Evolutionary conservation across 768 basidiomycete species (phyloP), one percentile per base, ranked within the genome.

Genomic region (Tylopilus felleus): DNA sequence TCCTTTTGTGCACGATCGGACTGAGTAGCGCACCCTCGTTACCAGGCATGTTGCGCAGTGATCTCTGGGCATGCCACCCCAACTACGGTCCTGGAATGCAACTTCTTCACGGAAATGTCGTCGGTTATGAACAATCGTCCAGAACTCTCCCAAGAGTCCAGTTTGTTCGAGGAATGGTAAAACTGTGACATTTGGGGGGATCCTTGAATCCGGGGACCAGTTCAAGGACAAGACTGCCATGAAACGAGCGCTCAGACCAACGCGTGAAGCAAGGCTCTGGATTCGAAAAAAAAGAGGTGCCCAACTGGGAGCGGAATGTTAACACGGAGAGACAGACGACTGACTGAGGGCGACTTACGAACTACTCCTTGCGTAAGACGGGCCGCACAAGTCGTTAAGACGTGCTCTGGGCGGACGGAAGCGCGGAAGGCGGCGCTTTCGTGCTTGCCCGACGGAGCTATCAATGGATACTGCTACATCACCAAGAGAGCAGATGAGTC

Each of bases 401-500:
- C 71, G 29, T 80, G 82, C 6, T 78, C 80, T 12, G 77, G 84
- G 0, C 84, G 87, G 56, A 69, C 69, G 8, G 66, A 76, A 28
- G 84, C 85, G 1, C 86, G 82, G 78, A 79, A 88, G 51, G 77
- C 81, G 0, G 80, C 85, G 0, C 74, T 82, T 56, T 74, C 82
- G 0, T 77, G 68, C 51, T 68, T 86, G 5, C 79, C 78, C 50
- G 70, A 76, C 47, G 83, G 85, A 64, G 62, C 82, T 62, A 62
- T 72, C 10, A 29, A 22, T 4, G 33, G 63, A 81, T 55, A 75
- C 74, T 4, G 45, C 57, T 0, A 64, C 45, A 13, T 70, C 74
- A 4, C 77, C 79, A 2, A 64, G 73, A 31, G 62, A 71, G 19
- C 82, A 79, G 0, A 60, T 76, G 53, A n/a, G 73, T 77, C 49